Base-by-base conservation (phyloP, 345 rosid genomes). In the Nephelium lappaceum region DNA sequence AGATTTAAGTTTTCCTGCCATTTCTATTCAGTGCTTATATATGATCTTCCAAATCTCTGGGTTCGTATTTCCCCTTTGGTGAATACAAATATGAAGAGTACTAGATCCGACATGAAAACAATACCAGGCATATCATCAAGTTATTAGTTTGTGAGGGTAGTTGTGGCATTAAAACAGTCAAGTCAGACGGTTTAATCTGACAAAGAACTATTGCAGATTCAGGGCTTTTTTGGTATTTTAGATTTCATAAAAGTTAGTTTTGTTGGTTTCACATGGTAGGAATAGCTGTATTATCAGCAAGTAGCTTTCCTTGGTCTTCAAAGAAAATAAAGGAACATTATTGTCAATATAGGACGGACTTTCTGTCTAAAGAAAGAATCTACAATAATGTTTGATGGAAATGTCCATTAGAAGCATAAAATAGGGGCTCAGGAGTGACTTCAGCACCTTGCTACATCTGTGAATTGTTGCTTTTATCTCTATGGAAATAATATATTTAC, bases 401-500 rank as follows among this genome's bases (percentile, higher is more conserved):
- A 53, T 10, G 18, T 16, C 21, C n/a, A 5, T 5, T 53, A n/a
- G 16, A 53, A 15, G 18, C 58, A 53, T 53, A 53, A 18, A 53
- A 18, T 60, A 60, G 12, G 14, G 14, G 27, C 6, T 16, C 64
- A 60, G 64, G 64, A n/a, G 64, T 60, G 1, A 21, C 27, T 60
- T 60, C 3, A 60, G 14, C 14, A 23, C 64, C 64, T 60, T 60
- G 27, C 12, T 21, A 60, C 64, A 11, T 23, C 64, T n/a, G 25
- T n/a, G 27, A 23, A 60, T 75, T 51, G 12, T 67, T 73, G 69
- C 60, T 67, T 19, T 65, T 21, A n/a, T 67, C 8, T 16, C 27
- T 73, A 39, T 45, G 45, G 45, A 39, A 60, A 49, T 62, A 57
- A 45, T 25, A 51, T 68, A 71, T 69, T 71, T 64, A 47, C 9